Evolutionary conservation across 192 early-diverging fungal genomes (phyloP).

Genomic region (Rhizophagus prolifer): DNA sequence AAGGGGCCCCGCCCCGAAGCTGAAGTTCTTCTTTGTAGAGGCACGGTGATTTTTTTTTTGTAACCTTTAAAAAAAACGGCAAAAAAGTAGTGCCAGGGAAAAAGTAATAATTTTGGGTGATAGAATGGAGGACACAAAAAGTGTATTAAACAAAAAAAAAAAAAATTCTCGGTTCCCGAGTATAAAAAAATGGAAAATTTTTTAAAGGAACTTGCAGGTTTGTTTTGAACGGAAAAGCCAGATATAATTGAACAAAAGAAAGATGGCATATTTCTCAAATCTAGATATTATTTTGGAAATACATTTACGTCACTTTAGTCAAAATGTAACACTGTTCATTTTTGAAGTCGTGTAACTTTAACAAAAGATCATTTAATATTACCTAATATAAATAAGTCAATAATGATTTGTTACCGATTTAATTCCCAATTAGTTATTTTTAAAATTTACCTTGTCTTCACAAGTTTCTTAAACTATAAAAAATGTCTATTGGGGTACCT

Average conservation of each 20-base stretch:
- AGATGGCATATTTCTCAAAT: too few species aligned
- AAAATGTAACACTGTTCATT: too few species aligned
- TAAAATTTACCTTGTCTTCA: too few species aligned
- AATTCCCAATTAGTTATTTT: too few species aligned
- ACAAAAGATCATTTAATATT: too few species aligned
- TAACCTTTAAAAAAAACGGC: neutral
- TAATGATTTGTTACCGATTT: too few species aligned
- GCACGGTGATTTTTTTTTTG: neutral
- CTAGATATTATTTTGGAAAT: too few species aligned
- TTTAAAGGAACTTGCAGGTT: neutral
- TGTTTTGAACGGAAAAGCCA: neutral
- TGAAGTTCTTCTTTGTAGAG: conserved; percentile 16
- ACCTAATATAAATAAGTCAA: too few species aligned
- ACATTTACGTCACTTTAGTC: too few species aligned
- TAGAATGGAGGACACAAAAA: neutral
- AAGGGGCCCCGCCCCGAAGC: conserved; percentile 7
- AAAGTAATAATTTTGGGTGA: neutral
- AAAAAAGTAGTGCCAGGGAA: neutral
- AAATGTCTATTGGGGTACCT: conserved; percentile 89
- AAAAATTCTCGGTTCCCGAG: neutral
- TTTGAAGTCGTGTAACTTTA: too few species aligned
- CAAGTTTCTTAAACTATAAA: neutral
- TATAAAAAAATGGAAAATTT: neutral
- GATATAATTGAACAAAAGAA: too few species aligned
- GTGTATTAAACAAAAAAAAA: neutral